A percentile compares a stretch with the other conserved stretches of the same genome.
These are phyloP conservation scores for Penicillium pancosmium DNA, from an alignment of 495 filamentous ascomycete species.

Conservation along the genomic window DNA sequence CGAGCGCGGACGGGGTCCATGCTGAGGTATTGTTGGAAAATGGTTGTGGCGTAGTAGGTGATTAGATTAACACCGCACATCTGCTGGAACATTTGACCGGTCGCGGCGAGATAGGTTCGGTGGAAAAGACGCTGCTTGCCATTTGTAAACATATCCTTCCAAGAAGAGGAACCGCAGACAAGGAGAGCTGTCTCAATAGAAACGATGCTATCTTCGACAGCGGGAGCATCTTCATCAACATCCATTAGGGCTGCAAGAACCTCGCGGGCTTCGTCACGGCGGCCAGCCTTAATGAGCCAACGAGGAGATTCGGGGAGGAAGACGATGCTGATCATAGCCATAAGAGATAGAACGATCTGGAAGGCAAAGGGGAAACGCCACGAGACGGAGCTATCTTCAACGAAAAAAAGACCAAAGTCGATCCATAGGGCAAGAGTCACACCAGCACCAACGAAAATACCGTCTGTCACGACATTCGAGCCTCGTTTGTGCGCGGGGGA, in stretches of 20 bases:
- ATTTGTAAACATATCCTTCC: constrained; percentile 36
- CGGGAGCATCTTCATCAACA: constrained; percentile 23
- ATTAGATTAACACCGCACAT: constrained; percentile 31
- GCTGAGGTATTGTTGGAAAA: constrained; percentile 54
- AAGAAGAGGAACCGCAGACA: constrained; percentile 31
- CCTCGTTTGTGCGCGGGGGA: constrained; percentile 62
- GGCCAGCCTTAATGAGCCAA: constrained; percentile 59
- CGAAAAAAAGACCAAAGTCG: constrained; percentile 60
- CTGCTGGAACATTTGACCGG: constrained; percentile 36
- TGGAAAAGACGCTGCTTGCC: constrained; percentile 38
- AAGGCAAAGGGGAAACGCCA: constrained; percentile 70
- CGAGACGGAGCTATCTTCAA: constrained; percentile 51
- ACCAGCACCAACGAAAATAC: constrained; percentile 65
- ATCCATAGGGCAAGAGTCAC: constrained; percentile 70
- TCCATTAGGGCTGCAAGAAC: constrained; percentile 48
- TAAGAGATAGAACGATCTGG: constrained; percentile 59
- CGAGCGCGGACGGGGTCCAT: constrained; percentile 78
- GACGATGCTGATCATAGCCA: constrained; percentile 51
- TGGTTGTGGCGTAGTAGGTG: constrained; percentile 25
- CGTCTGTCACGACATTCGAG: constrained; percentile 66
- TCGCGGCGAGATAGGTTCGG: constrained; percentile 34
- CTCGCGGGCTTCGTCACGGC: constrained; percentile 53
- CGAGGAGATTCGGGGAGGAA: constrained; percentile 62
- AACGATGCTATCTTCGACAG: constrained; percentile 35
- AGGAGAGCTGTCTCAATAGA: constrained; percentile 46